Percentiles rank a stretch among this genome's conserved stretches.
Evolutionary conservation across 768 basidiomycete species (phyloP).

Genomic region (Podaxis sp.): DNA sequence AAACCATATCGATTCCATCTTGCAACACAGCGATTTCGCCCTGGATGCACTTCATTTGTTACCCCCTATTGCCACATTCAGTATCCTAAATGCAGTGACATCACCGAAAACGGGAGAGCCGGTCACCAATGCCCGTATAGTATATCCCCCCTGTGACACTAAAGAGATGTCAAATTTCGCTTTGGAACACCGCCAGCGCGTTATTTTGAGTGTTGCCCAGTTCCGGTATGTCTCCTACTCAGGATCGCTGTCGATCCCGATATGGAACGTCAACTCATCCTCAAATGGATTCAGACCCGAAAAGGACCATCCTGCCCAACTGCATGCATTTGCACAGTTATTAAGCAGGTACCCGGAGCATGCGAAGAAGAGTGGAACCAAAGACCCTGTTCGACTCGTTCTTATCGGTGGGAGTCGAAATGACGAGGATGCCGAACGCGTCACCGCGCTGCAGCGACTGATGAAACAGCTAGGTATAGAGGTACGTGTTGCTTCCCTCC

Average conservation of each 20-base stretch:
- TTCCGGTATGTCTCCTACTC: conserved; percentile 60
- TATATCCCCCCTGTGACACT: conserved; percentile 94
- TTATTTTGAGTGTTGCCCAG: conserved; percentile 87
- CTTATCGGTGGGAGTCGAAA: conserved; percentile 87
- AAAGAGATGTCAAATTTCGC: conserved; percentile 57
- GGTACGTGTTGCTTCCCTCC: conserved; percentile 28
- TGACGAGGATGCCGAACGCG: conserved; percentile 63
- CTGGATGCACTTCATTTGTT: conserved; percentile 43
- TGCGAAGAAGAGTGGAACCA: conserved; percentile 16
- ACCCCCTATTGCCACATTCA: conserved; percentile 36
- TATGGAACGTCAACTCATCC: background rate
- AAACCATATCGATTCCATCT: conserved; percentile 72
- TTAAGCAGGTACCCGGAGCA: conserved; percentile 59
- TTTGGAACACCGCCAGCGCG: conserved; percentile 48
- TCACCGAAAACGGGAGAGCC: conserved; percentile 15
- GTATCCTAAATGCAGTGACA: conserved; percentile 18
- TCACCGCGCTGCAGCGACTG: conserved; percentile 53
- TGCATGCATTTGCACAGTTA: conserved; percentile 63
- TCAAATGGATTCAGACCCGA: conserved; percentile 62
- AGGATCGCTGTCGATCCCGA: background rate
- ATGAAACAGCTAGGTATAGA: conserved; percentile 60
- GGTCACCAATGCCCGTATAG: conserved; percentile 37
- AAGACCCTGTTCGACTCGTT: conserved; percentile 50
- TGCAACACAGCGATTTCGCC: conserved; percentile 48
- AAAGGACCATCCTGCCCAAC: conserved; percentile 85